Base-by-base conservation (phyloP, 2,329 filamentous ascomycete species). In the Penicillium janthinellum region DNA sequence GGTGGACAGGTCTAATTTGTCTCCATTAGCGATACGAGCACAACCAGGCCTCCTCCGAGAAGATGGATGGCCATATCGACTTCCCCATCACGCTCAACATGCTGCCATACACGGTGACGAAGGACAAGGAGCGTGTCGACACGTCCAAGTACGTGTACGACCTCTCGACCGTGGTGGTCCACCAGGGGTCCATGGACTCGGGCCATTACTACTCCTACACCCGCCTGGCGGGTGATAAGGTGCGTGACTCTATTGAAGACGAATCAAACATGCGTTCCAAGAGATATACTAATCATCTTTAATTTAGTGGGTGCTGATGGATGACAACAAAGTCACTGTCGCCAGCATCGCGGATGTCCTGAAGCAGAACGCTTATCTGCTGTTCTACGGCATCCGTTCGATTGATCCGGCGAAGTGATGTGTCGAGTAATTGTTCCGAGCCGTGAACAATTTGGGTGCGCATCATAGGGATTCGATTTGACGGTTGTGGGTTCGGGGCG, bases 51-150 rank as follows among this genome's bases (percentile, higher is more conserved):
- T 86, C 86, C 25, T 90, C 91, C 1, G 90, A 90, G 47, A 98
- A 98, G 75, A 91, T 98, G 64, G 90, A 96, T 68, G 92, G 91
- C 4, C 88, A 87, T 58, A 90, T 98, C 55, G 86, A 89, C 53
- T 97, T 97, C 70, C 93, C 93, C 0, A 79, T 96, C 52, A 88
- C 90, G 60, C 84, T 98, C 39, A 95, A 96, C 72, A 92, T 98
- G 87, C 84, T 91, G 22, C 92, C 93, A 0, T 98, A 96, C 76
- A 95, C 92, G 0, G 91, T 89, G 48, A 84, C 86, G 17, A 85
- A 86, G 8, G 64, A 75, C 57, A 70, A 70, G 10, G 62, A 71
- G 20, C 67, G 67, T 10, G 62, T 71, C 17, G 70, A 75, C 59
- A 72, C 71, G 51, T 73, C 73, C 5, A 88, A 85, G 5, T 92